Evolutionary conservation across 179 eudicot genomes (phyloP), one percentile per base, ranked within the genome.

Genomic region (Silene vulgaris): DNA sequence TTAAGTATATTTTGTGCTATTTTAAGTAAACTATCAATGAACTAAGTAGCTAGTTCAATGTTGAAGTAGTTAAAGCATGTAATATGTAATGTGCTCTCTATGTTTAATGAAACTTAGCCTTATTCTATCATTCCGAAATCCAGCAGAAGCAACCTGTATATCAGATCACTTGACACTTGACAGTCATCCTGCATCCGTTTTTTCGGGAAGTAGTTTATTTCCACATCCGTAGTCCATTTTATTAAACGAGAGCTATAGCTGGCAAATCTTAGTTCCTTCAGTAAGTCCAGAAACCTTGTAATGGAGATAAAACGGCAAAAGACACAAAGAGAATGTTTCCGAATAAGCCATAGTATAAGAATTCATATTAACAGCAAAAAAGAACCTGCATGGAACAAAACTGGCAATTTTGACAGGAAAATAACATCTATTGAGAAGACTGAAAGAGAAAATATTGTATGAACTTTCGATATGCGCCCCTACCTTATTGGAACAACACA

Each of bases 401-500:
- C 76, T 2, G n/a, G 45, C 62, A 69, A 74, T 63, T 16, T 71
- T 29, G 74, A 74, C 76, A 64, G 26, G 45, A 74, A 78, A 71
- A 72, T 21, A 77, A 77, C 73, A 77, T 65, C 73, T 66, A 66
- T 17, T 74, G 74, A 74, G 71, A 43, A 67, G 78, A 60, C 54
- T 19, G 23, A 56, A 32, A 75, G 30, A 78, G 79, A 78, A 56
- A 73, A 68, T 32, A 54, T n/a, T 68, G 37, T 54, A 32, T 54
- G 19, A 77, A 81, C 74, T 77, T 77, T 81, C 62, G 14, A 71
- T 71, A 63, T 71, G 70, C 65, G 43, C 81, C 74, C 73, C 60
- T 74, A 57, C 76, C 73, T 61, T 75, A 74, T 57, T 74, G 81
- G 80, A 75, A 67, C 78, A 81, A 73, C 68, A 59, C 78, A 81